phyloP scores from a whole-genome alignment of 164 flowering plant species.

The Kalanchoe fedtschenkoi region DNA sequence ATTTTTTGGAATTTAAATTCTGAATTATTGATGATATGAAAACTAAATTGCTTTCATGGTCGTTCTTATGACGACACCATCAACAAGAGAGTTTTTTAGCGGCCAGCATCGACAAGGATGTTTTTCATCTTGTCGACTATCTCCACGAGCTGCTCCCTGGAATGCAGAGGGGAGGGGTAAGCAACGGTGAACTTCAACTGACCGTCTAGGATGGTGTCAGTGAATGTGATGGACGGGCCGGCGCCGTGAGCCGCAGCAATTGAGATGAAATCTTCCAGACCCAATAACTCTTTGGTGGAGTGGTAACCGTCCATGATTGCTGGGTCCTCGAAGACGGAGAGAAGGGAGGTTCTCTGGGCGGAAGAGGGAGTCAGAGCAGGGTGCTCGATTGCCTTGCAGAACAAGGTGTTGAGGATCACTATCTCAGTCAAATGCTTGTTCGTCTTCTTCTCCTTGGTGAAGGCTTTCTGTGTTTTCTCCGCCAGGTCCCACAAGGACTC shows the following conservation, averaged over 20 bases:
- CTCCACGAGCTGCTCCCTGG: conserved; percentile 58
- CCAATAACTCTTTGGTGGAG: background rate
- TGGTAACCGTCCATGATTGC: background rate
- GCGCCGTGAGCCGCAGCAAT: conserved; percentile 69
- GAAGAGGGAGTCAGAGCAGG: background rate
- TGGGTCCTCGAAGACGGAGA: background rate
- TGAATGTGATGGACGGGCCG: conserved; percentile 63
- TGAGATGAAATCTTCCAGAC: conserved; percentile 58
- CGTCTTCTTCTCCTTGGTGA: background rate
- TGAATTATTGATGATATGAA: too few species aligned
- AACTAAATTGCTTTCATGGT: background rate
- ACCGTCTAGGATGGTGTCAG: conserved; percentile 58
- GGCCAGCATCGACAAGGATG: conserved; percentile 20
- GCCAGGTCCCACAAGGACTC: background rate
- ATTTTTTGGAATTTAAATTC: too few species aligned
- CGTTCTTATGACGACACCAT: too few species aligned
- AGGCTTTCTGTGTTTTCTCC: background rate
- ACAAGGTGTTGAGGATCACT: background rate
- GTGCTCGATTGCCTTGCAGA: background rate
- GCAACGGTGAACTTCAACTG: conserved; percentile 52
- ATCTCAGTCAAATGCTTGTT: background rate
- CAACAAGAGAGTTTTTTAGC: background rate
- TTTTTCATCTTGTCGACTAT: conserved; percentile 50
- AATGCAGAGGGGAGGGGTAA: conserved; percentile 75
- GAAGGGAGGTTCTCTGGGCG: background rate